These are phyloP conservation scores for Trichoderma gracile DNA, from an alignment of 2,329 filamentous ascomycete genomes.

Conservation along the genomic window DNA sequence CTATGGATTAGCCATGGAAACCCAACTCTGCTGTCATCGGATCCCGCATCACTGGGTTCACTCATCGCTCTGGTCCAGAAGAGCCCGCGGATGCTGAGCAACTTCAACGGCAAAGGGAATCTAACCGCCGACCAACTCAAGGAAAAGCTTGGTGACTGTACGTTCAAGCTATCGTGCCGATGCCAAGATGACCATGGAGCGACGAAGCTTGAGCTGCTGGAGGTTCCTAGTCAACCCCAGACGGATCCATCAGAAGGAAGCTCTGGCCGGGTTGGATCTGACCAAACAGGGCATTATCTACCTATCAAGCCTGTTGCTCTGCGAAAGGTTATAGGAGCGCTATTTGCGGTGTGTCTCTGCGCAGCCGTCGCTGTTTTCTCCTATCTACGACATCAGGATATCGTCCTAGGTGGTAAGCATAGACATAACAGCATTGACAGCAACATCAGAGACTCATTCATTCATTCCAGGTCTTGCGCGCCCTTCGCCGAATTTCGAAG, in stretches of 20 bases:
- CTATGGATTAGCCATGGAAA: slow-evolving; percentile 21
- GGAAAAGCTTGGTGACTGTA: not conserved
- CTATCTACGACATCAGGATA: not conserved
- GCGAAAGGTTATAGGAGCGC: not conserved
- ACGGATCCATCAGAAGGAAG: not conserved
- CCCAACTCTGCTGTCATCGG: slow-evolving; percentile 26
- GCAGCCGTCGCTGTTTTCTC: not conserved
- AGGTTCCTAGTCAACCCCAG: not conserved
- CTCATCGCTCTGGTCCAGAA: slow-evolving; percentile 11
- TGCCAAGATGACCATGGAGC: not conserved
- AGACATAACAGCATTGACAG: not conserved
- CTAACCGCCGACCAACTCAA: not conserved
- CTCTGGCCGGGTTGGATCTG: not conserved
- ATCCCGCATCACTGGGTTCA: slow-evolving; percentile 27
- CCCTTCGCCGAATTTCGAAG: slow-evolving; percentile 37
- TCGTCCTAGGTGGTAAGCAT: no score
- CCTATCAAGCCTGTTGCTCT: not conserved
- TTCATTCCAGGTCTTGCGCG: slow-evolving; percentile 23
- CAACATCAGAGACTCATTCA: not conserved
- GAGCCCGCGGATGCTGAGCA: not conserved
- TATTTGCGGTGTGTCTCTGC: not conserved
- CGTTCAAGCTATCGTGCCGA: not conserved
- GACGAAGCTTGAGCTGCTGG: not conserved
- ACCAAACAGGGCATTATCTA: not conserved
- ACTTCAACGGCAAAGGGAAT: not conserved